Evolutionary conservation across 371 early-diverging fungal species (phyloP).

Genomic region (Mortierella sp.): DNA sequence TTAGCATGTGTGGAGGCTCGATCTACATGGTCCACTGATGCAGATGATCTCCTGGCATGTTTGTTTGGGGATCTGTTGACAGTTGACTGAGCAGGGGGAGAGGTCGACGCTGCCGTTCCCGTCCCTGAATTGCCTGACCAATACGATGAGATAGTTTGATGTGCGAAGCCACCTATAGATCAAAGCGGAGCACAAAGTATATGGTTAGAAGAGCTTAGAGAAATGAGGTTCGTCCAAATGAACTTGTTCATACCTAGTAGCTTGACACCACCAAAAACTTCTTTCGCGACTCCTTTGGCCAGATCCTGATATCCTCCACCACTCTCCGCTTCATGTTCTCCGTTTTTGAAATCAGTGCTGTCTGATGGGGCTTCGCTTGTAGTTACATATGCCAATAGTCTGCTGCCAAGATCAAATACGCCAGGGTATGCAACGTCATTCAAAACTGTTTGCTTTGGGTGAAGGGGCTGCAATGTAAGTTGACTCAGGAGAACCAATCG

Average conservation of each 20-base stretch:
- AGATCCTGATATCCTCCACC: conserved; percentile 61
- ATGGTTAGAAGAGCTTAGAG: too few relatives aligned
- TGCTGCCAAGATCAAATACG: conserved; percentile 71
- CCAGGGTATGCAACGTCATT: conserved; percentile 61
- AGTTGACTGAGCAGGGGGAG: conserved; percentile 37
- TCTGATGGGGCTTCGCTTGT: conserved; percentile 54
- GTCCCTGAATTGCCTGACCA: conserved; percentile 44
- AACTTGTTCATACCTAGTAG: conserved; percentile 62
- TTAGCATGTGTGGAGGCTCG: conserved; percentile 16
- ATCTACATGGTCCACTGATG: conserved; percentile 40
- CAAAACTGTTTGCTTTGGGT: conserved; percentile 50
- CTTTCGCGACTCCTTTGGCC: conserved; percentile 77
- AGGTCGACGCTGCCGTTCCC: conserved; percentile 33
- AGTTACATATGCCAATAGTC: conserved; percentile 76
- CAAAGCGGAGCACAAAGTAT: background rate
- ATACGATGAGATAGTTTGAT: conserved; percentile 50
- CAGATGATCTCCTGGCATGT: conserved; percentile 37
- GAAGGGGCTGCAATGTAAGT: conserved; percentile 53
- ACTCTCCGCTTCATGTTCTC: conserved; percentile 29
- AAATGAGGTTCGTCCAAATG: background rate
- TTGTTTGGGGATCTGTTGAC: conserved; percentile 24
- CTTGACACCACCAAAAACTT: conserved; percentile 80
- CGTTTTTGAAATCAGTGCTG: conserved; percentile 34
- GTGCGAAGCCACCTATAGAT: conserved; percentile 44
- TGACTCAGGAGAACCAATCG: conserved; percentile 61